Evolutionary conservation across 495 filamentous ascomycete species (phyloP), one percentile per base, ranked within the genome.

Genomic region (Cercophora samala): DNA sequence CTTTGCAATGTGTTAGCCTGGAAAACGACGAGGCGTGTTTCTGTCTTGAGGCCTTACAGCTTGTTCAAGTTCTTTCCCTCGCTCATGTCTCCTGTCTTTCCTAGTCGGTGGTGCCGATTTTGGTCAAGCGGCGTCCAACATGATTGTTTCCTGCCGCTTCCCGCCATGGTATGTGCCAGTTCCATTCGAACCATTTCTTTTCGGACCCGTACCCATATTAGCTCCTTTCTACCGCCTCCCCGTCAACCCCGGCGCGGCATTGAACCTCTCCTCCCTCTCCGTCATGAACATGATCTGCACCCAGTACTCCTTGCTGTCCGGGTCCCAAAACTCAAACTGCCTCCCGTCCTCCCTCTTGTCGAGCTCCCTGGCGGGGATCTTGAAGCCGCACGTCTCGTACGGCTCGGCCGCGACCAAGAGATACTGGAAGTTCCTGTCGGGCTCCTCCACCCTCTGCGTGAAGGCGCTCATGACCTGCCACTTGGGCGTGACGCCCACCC

Each of bases 251-350:
- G 95, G 95, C 62, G 97, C 96, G 74, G 92, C 93, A 73, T 88
- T 91, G 75, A 96, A 98, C 68, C 95, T 82, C 85, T 98, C 95
- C 82, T 98, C 95, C 62, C 95, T 86, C 84, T 99, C 95, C 52
- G 96, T 98, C 86, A 97, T 93, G 82, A 98, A 99, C 85, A 97
- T 91, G 62, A 99, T 85, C 83, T 98, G 95, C n/a, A 97, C 84
- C 91, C 93, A 98, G 74, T 96, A 98, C 82, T 98, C 93, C 85
- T 98, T 98, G 64, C 88, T 86, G 78, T 99, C 95, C 68, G 90
- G 88, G 81, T 98, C 96, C 81, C 95, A 99, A 89, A 92, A 97
- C 32, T 88, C 91, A 88, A 92, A 98, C 76, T 93, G 95, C 73
- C 87, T 84, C 53, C 53, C 53, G 8, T 89, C 95, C 66, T 74